Evolutionary conservation across 1,284 basidiomycete species (phyloP), one percentile per base, ranked within the genome.

Genomic region (Cutaneotrichosporon sp.): DNA sequence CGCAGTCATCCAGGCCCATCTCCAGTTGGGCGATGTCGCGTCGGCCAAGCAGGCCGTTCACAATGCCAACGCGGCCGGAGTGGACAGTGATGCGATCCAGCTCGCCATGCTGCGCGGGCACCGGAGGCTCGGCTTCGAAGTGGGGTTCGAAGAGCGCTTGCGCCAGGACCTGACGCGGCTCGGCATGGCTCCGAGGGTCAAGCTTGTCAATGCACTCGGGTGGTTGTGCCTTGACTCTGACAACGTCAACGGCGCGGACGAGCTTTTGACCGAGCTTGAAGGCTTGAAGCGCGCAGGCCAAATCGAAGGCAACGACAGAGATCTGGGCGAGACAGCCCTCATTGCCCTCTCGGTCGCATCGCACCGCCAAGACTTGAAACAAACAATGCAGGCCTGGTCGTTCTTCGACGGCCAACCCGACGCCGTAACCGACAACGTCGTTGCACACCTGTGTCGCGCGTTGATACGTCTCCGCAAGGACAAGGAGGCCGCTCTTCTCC

Each of bases 101-200:
- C 31, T 70, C 33, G 61, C 66, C 10, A 64, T 72, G 22, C 50
- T 72, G 25, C 35, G 55, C 11, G 70, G 68, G 11, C 64, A 69
- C 49, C 57, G 63, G 25, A 54, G 43, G 11, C 55, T 71, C 8
- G 68, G 68, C 10, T 39, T 55, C 12, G 62, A 65, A 38, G 46
- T 43, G 9, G 49, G 61, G 20, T 39, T 70, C 22, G 68, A 69
- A 48, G 48, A 54, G 16, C 60, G 59, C 22, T 63, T 70, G 6
- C 49, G 70, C 20, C 25, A 46, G 1, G 63, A 65, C 41, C 42
- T 69, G 6, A 52, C 52, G 11, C 27, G 35, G 11, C 47, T 68
- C 19, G 53, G 51, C 3, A 20, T 66, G n/a, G 41, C 57, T 14
- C 45, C 58, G 10, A 49, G 44, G 5, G 49, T 57, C 14, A 44